Percentiles rank a stretch among this genome's conserved stretches.
These are phyloP conservation scores for Fusarium concolor DNA, from an alignment of 2,329 filamentous ascomycete species.

Conservation along the genomic window DNA sequence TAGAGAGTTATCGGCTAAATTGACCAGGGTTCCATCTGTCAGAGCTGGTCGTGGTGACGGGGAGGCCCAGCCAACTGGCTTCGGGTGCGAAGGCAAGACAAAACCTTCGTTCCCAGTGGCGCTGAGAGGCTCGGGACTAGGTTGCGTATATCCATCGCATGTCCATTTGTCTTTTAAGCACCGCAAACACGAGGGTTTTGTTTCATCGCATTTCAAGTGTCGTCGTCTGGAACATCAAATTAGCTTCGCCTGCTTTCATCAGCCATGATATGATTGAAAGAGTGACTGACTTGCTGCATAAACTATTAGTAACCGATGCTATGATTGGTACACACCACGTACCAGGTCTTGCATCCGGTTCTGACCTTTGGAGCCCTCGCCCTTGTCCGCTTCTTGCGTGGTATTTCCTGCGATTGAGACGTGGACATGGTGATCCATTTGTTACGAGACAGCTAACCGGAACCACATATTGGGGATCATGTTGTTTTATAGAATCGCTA, in stretches of 20 bases:
- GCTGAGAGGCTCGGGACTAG: neutral
- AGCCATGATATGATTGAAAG: neutral
- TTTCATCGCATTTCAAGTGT: constrained; percentile 36
- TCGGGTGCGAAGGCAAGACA: neutral
- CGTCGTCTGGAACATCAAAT: constrained; percentile 25
- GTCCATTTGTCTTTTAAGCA: constrained; percentile 21
- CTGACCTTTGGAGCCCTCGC: constrained; percentile 24
- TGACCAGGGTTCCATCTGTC: neutral
- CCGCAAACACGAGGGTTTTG: constrained; percentile 16
- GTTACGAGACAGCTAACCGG: constrained; percentile 8
- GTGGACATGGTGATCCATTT: constrained; percentile 6
- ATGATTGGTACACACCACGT: neutral
- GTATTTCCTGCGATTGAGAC: neutral
- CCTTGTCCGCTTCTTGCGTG: constrained; percentile 26
- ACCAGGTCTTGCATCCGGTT: constrained; percentile 36
- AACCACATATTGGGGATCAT: neutral
- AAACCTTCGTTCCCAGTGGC: neutral
- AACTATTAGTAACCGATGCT: neutral
- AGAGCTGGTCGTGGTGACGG: neutral
- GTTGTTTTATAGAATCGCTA: neutral
- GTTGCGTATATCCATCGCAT: constrained; percentile 28
- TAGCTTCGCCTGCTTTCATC: neutral
- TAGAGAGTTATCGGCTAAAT: neutral
- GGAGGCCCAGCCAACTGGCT: too few relatives aligned
- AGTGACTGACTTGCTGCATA: constrained; percentile 17